A percentile compares a stretch with the other conserved stretches of the same genome.
phyloP scores from a whole-genome alignment of 305 asterid genomes.

The Withania somnifera region DNA sequence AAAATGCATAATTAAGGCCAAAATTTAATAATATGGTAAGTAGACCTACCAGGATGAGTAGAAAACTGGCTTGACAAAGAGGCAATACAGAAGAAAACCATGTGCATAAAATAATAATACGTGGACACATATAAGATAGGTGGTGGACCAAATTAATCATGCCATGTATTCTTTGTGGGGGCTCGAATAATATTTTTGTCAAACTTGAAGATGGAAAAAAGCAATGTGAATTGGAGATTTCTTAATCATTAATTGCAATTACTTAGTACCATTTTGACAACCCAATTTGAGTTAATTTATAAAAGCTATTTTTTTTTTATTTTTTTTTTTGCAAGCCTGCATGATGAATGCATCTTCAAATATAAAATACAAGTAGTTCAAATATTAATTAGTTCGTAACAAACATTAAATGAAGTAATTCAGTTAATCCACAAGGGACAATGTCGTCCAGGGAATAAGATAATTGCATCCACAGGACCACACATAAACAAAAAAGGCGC shows the following conservation, averaged over 20 bases:
- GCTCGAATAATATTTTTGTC: not conserved
- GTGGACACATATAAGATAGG: not conserved
- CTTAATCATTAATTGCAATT: not conserved
- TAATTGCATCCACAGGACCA: not conserved
- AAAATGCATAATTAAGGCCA: not conserved
- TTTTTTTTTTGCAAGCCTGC: not conserved
- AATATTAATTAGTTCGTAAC: not conserved
- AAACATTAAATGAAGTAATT: not conserved
- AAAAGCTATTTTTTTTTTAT: not conserved
- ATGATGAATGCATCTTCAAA: not conserved
- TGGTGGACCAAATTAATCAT: conserved; percentile 6
- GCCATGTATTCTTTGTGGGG: conserved; percentile 7
- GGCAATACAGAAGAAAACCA: conserved; percentile 1
- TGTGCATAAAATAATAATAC: not conserved
- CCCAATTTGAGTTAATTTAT: not conserved
- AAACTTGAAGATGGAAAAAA: not conserved
- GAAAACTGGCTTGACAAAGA: not conserved
- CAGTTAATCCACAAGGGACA: not conserved
- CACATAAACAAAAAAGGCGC: not conserved
- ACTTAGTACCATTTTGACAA: not conserved
- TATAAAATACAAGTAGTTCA: not conserved
- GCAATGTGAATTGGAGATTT: not conserved
- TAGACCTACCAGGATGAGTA: not conserved
- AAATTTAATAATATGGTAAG: not conserved
- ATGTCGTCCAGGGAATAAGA: conserved; percentile 7